Evolutionary conservation across 2,329 filamentous ascomycete genomes (phyloP), one percentile per base, ranked within the genome.

Genomic region (Boeremia exigua): DNA sequence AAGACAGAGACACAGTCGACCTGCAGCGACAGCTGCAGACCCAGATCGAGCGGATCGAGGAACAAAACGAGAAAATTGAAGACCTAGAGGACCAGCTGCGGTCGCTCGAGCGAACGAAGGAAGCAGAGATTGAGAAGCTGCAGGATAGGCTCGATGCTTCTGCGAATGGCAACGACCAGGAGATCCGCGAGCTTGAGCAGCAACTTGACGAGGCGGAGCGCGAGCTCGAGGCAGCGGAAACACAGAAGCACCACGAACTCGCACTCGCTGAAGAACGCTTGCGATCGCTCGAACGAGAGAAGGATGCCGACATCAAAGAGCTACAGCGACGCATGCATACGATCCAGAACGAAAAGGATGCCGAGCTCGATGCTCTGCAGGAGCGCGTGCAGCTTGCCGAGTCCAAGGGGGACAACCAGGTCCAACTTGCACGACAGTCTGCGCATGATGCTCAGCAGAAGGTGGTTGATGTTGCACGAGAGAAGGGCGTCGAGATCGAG

Each of bases 131-230:
- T 46, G 73, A 80, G 29, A 66, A 67, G 3, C 61, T 81, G 38
- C 73, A 77, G 44, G 70, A 74, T 15, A 74, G 74, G 57, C 68
- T 81, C 4, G 75, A 79, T 17, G 67, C 71, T 32, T 71, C 74
- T 1, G 70, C 75, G 15, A 66, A 72, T 6, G 68, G 64, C 29
- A 75, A 70, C 46, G 80, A 85, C 51, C 71, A 73, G 34, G 78
- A 78, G 40, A 73, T 92, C 28, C 84, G 83, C 17, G 73, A 76
- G 14, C 68, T 80, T 7, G 74, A 80, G 44, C 60, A 74, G 14
- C 68, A 77, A 12, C 60, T 80, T 12, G 73, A 77, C 39, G 67
- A 75, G 63, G 61, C 55, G 1, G 70, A 76, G 47, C 62, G 58
- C n/a, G 61, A 69, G 46, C 60, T 74, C 14, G 60, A 61, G 14